Evolutionary conservation across 441 rosid species (phyloP).

Genomic region (Cnidoscolus chayamansa): DNA sequence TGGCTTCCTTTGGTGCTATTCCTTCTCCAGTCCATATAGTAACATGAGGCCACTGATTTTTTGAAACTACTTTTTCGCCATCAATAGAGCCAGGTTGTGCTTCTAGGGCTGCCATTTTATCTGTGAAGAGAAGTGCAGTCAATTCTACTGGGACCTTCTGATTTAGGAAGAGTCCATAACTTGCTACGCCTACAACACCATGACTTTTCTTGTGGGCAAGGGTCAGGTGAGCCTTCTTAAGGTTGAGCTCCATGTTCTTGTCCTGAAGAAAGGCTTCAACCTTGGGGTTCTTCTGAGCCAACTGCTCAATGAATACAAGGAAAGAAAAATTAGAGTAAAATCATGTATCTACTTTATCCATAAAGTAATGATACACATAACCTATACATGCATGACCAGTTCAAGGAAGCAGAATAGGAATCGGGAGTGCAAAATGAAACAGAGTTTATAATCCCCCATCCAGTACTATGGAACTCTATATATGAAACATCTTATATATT

Average conservation of each 20-base stretch:
- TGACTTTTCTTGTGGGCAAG: constrained; percentile 96
- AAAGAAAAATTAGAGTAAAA: not conserved
- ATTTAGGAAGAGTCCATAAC: constrained; percentile 49
- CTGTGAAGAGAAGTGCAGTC: constrained; percentile 63
- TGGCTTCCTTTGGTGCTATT: constrained; percentile 70
- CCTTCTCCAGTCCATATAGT: constrained; percentile 82
- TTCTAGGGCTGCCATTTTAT: constrained; percentile 77
- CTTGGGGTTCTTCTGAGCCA: constrained; percentile 45
- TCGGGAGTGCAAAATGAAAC: not conserved
- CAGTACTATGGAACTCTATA: not conserved
- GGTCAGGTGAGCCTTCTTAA: constrained; percentile 64
- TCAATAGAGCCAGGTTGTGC: constrained; percentile 61
- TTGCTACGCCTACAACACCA: constrained; percentile 74
- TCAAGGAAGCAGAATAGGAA: not conserved
- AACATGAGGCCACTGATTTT: constrained; percentile 82
- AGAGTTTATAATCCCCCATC: not conserved
- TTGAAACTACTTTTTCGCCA: constrained; percentile 54
- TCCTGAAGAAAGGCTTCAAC: constrained; percentile 52
- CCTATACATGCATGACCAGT: not conserved
- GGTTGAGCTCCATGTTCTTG: constrained; percentile 48
- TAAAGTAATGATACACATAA: not conserved
- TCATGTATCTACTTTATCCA: not conserved
- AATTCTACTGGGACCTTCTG: constrained; percentile 62
- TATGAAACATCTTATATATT: not conserved
- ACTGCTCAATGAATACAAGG: constrained; percentile 34